Base-by-base conservation (phyloP, 225 moss, liverwort and hornwort species). In the Pleurozium schreberi region DNA sequence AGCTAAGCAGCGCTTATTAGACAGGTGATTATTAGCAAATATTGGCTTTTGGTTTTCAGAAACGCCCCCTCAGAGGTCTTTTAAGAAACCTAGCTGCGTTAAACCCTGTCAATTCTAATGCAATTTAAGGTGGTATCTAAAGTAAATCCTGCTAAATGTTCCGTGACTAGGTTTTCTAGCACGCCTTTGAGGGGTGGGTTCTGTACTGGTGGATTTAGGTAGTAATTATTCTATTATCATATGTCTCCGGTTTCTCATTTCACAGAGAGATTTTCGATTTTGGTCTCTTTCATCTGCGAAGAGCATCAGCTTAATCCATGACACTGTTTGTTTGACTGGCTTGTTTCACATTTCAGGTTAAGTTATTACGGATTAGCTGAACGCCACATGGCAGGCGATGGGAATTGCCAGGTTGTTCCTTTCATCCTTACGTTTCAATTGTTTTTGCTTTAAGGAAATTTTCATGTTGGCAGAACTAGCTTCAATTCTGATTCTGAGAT, bases 391-490 rank as follows among this genome's bases (percentile, higher is more conserved):
- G 92, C 86, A 91, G 98, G 98, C 80, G 96, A 98, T 92, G 98
- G 98, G 34, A 98, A 98, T 85, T 98, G 98, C 75, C 98, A 98
- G 98, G 98, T 97, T 76, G 49, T 28, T 74, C 70, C 40, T 85
- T 84, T 57, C 58, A 67, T 45, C 68, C 30, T 60, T n/a, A n/a
- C n/a, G n/a, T n/a, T 87, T 31, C 83, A 26, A 81, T 67, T 57
- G 36, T 42, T 45, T 75, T 55, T 42, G 7, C 64, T 58, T 52
- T 14, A 26, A 64, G 21, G 63, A 28, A 65, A 42, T 65, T 34
- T n/a, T 34, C 43, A 64, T 57, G 79, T 55, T 84, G 70, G 84
- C 58, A 47, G 70, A 85, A 81, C 68, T 61, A 59, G 71, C 60
- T n/a, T 83, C 43, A 75, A 33, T 47, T 65, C 22, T 79, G 77